These are phyloP conservation scores for Acacia pycnantha DNA, from an alignment of 331 rosid genomes.

Conservation along the genomic window DNA sequence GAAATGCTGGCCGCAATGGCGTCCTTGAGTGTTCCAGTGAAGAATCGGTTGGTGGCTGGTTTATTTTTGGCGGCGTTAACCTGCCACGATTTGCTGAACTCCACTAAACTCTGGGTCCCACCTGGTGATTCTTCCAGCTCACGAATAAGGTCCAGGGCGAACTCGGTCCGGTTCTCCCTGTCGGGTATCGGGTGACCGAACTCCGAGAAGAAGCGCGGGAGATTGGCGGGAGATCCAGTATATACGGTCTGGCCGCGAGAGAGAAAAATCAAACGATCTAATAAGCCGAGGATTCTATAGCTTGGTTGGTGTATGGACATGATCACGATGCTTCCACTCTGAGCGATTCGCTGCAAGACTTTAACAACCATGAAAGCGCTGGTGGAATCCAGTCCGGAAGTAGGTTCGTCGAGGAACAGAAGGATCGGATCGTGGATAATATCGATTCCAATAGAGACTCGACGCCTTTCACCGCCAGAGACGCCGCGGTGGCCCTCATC, in stretches of 20 bases:
- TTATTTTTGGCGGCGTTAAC: background rate
- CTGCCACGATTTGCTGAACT: slow-evolving; percentile 58
- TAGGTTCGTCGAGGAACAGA: slow-evolving; percentile 65
- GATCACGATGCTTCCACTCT: slow-evolving; percentile 57
- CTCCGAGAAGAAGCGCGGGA: slow-evolving; percentile 44
- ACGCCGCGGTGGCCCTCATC: slow-evolving; percentile 54
- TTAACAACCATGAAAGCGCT: slow-evolving; percentile 65
- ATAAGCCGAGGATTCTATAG: slow-evolving; percentile 44
- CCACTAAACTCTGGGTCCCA: slow-evolving; percentile 50
- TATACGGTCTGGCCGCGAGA: slow-evolving; percentile 58
- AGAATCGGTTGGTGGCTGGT: background rate
- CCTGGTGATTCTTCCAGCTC: slow-evolving; percentile 55
- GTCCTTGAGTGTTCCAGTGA: slow-evolving; percentile 38
- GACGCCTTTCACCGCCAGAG: slow-evolving; percentile 58
- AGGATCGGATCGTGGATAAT: slow-evolving; percentile 61
- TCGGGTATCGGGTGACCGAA: slow-evolving; percentile 62
- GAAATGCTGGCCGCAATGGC: slow-evolving; percentile 61
- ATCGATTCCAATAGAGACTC: slow-evolving; percentile 54
- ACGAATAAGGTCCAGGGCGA: slow-evolving; percentile 61
- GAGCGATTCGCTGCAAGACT: slow-evolving; percentile 53
- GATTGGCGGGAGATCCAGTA: slow-evolving; percentile 39
- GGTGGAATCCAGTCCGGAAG: slow-evolving; percentile 62
- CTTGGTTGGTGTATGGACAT: slow-evolving; percentile 67
- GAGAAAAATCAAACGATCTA: slow-evolving; percentile 50
- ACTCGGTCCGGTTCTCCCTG: slow-evolving; percentile 55